Evolutionary conservation across 2,329 filamentous ascomycete genomes (phyloP).

Genomic region (Calonectria henricotiae): DNA sequence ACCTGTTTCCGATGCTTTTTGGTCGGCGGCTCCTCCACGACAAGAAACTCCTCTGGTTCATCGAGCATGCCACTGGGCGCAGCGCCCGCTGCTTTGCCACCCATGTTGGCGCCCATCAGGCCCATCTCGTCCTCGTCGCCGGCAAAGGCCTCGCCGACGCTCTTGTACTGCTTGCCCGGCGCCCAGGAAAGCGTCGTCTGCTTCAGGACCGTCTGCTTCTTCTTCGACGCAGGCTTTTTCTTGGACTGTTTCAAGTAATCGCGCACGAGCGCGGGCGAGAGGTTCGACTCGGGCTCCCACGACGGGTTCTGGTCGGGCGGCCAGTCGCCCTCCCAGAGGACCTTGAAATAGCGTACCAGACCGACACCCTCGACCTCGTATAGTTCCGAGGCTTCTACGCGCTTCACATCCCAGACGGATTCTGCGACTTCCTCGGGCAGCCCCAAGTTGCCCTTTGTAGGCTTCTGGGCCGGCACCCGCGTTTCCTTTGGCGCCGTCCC

Average conservation of each 20-base stretch:
- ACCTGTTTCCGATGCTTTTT: constrained; percentile 38
- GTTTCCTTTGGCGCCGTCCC: background rate
- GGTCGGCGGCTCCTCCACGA: constrained; percentile 52
- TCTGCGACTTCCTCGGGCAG: constrained; percentile 42
- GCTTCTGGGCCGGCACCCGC: background rate
- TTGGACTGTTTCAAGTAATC: constrained; percentile 58
- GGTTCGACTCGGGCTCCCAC: constrained; percentile 72
- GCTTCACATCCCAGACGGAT: constrained; percentile 63
- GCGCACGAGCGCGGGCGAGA: constrained; percentile 61
- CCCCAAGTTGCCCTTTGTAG: background rate
- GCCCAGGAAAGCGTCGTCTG: constrained; percentile 50
- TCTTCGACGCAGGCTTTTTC: constrained; percentile 37
- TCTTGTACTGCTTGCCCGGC: constrained; percentile 47
- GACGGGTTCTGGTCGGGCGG: constrained; percentile 71
- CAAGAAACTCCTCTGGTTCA: constrained; percentile 50
- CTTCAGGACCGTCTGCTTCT: constrained; percentile 46
- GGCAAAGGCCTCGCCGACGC: constrained; percentile 55
- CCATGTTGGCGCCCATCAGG: background rate
- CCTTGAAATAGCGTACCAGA: constrained; percentile 65
- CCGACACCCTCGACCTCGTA: constrained; percentile 58
- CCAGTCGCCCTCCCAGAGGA: constrained; percentile 74
- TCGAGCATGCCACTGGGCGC: constrained; percentile 29
- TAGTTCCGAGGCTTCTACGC: constrained; percentile 62
- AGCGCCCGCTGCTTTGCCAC: background rate
- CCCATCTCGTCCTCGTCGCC: constrained; percentile 40